Percentiles rank a stretch among this genome's conserved stretches.
Conservation (phyloP, 2,329 filamentous ascomycete genomes). For the Xylaria polymorpha region DNA sequence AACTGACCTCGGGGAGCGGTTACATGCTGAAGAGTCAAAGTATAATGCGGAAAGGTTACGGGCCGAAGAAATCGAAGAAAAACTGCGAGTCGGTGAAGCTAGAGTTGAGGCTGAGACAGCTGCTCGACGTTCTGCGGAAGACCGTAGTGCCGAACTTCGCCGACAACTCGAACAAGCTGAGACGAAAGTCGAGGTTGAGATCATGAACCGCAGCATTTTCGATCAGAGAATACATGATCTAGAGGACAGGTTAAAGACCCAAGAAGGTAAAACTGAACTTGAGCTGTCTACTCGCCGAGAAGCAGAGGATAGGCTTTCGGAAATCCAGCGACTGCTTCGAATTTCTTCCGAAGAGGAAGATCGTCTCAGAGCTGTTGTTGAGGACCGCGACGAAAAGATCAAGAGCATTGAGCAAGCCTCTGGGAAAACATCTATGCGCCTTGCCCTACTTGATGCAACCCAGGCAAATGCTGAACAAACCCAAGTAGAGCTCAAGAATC, state of each 20-base stretch:
- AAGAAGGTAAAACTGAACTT: slow-evolving; percentile 72
- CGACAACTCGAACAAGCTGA: slow-evolving; percentile 68
- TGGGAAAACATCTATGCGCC: slow-evolving; percentile 68
- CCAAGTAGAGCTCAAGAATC: slow-evolving; percentile 66
- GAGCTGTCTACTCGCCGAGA: slow-evolving; percentile 72
- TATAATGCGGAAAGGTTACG: slow-evolving; percentile 55
- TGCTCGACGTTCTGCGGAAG: slow-evolving; percentile 64
- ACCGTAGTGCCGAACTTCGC: slow-evolving; percentile 63
- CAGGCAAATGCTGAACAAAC: slow-evolving; percentile 67
- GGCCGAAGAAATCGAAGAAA: slow-evolving; percentile 69
- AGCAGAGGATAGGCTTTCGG: slow-evolving; percentile 77
- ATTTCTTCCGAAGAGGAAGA: slow-evolving; percentile 78
- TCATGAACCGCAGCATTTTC: slow-evolving; percentile 68
- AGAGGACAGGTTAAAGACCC: slow-evolving; percentile 73
- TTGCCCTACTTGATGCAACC: slow-evolving; percentile 75
- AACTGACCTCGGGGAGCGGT: slow-evolving; percentile 50
- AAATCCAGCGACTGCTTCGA: slow-evolving; percentile 76
- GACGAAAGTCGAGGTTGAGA: slow-evolving; percentile 69
- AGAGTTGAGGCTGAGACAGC: slow-evolving; percentile 62
- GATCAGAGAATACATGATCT: slow-evolving; percentile 74
- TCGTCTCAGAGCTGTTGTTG: slow-evolving; percentile 72
- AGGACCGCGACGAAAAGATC: slow-evolving; percentile 76
- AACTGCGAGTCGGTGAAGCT: slow-evolving; percentile 60
- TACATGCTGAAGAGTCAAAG: slow-evolving; percentile 45
- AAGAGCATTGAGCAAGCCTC: slow-evolving; percentile 67